phyloP scores from a whole-genome alignment of 495 filamentous ascomycete genomes.

The Penicillium riverlandense region DNA sequence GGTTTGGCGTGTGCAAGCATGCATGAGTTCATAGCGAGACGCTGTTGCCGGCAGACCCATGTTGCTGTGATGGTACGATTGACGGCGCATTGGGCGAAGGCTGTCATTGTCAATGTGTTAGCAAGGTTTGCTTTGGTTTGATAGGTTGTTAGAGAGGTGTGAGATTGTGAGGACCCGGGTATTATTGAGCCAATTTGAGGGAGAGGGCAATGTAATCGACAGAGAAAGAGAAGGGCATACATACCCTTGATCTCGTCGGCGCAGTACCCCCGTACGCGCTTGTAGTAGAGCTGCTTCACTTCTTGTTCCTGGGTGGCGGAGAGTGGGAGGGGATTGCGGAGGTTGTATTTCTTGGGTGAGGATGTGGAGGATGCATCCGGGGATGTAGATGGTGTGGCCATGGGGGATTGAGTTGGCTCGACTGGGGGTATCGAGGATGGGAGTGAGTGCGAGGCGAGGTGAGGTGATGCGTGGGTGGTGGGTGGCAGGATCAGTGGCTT shows the following conservation, averaged over 20 bases:
- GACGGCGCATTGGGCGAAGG: conserved; percentile 82
- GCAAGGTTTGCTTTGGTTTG: not conserved
- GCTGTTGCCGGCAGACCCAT: conserved; percentile 73
- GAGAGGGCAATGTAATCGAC: not conserved
- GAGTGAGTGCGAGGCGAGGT: conserved; percentile 4
- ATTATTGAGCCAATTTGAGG: too few relatives aligned
- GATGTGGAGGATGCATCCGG: conserved; percentile 11
- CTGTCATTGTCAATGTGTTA: conserved; percentile 32
- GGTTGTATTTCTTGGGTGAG: conserved; percentile 27
- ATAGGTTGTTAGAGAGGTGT: not conserved
- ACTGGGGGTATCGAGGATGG: conserved; percentile 10
- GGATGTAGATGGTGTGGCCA: conserved; percentile 17
- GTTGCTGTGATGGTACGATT: conserved; percentile 78
- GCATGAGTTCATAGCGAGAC: conserved; percentile 84
- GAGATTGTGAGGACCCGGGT: not conserved
- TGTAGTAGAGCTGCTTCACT: conserved; percentile 85
- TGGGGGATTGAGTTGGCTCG: conserved; percentile 11
- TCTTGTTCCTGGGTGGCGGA: conserved; percentile 86
- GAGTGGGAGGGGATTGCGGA: conserved; percentile 82
- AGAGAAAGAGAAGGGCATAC: conserved; percentile 4
- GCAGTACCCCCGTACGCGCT: conserved; percentile 71
- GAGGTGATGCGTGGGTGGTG: not conserved
- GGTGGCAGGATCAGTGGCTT: conserved; percentile 1
- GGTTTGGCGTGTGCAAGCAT: conserved; percentile 81
- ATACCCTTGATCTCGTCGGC: conserved; percentile 80